Base-by-base conservation (phyloP, 1,284 basidiomycete genomes). In the Microbotryomycetes sp. region DNA sequence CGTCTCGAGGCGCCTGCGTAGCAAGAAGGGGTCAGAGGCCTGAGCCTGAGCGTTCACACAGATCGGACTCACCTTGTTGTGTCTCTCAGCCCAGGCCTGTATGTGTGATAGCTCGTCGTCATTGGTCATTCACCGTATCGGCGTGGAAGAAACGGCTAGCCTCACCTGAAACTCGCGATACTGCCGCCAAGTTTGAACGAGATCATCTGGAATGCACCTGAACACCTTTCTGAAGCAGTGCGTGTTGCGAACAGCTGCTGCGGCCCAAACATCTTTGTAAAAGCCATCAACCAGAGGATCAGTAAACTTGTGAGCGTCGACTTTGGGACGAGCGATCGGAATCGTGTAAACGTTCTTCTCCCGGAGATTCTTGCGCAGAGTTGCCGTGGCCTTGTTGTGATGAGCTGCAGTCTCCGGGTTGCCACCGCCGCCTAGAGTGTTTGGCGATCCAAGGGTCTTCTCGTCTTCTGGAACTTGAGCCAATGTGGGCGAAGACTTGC, bases 211-310 rank as follows among this genome's bases (percentile, higher is more conserved):
- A 45, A 92, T 80, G 53, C 88, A 86, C 72, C 91, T 86, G 79
- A 97, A 97, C 1, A 96, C 91, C 74, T 89, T 92, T 60, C 91
- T 85, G 78, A 84, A 94, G 65, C 94, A 90, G 74, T 93, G 89
- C 63, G 92, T 97, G 88, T 94, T 74, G 36, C 73, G 66, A 64
- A 53, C 72, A 28, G 61, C 66, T 19, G 60, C 55, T 12, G 89
- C 85, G 5, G 89, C 80, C 92, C 93, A 97, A 49, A 89, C 82
- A 65, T 88, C 81, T 72, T 87, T 87, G 88, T 89, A 96, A 75
- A 96, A 96, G 51, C 76, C 78, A 64, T 92, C 88, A 68, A 81
- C 83, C 29, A 96, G 80, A 15, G 92, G 92, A 75, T 97, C 92
- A 64, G 88, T 86, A 70, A 97, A 92, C 19, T 83, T 83, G 65